These are phyloP conservation scores for Cronartium ribicola DNA, from an alignment of 1,284 basidiomycete genomes.

Conservation along the genomic window DNA sequence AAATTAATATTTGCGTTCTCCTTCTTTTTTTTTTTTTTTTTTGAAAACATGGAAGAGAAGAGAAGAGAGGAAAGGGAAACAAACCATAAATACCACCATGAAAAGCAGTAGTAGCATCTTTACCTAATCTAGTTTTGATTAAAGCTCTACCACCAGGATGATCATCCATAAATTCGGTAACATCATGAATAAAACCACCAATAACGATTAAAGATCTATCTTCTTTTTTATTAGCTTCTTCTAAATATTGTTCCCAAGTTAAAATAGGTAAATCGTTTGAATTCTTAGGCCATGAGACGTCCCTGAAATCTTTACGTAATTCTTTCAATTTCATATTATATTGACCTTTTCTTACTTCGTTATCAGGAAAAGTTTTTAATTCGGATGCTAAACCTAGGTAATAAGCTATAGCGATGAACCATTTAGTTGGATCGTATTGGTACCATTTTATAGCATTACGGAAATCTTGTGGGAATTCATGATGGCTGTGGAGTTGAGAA, in stretches of 20 bases:
- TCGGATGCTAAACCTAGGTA: constrained; percentile 73
- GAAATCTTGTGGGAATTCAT: constrained; percentile 61
- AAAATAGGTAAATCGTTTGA: constrained; percentile 72
- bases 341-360: constrained; percentile 85
- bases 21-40: no score
- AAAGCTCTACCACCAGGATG: constrained; percentile 75
- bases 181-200: constrained; percentile 86
- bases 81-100: constrained; percentile 71
- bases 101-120: constrained; percentile 85
- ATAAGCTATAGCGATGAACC: constrained; percentile 73
- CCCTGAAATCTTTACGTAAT: constrained; percentile 66
- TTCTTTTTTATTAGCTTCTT: constrained; percentile 62
- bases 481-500: constrained; percentile 44
- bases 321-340: constrained; percentile 87
- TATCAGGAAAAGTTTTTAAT: constrained; percentile 86
- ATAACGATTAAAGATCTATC: constrained; percentile 70
- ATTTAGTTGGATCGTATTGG: constrained; percentile 63
- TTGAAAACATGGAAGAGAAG: no score
- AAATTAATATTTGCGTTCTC: background rate
- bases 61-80: background rate
- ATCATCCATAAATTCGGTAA: constrained; percentile 76
- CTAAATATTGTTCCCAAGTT: constrained; percentile 74
- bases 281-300: constrained; percentile 69
- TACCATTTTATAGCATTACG: constrained; percentile 89
- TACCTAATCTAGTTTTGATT: constrained; percentile 64